Percentiles rank a stretch among this genome's conserved stretches.
Conservation (phyloP, 2,329 filamentous ascomycete species). For the Xylariomycetidae sp. region DNA sequence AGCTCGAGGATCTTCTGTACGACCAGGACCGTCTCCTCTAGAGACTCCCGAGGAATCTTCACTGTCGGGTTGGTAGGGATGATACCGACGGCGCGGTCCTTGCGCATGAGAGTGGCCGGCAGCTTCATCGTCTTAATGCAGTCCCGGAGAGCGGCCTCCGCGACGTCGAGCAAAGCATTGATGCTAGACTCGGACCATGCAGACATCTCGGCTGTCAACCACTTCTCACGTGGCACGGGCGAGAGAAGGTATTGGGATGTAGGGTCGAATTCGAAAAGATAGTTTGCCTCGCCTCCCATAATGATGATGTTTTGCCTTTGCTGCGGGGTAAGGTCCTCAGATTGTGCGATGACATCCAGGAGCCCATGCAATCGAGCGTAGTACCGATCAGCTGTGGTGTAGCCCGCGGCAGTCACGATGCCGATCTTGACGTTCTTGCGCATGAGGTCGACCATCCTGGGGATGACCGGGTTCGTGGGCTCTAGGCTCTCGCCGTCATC, state of each 20-base stretch:
- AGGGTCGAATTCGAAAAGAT: slow-evolving; percentile 76
- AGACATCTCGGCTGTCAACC: slow-evolving; percentile 76
- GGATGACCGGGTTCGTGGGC: slow-evolving; percentile 71
- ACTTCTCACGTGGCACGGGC: slow-evolving; percentile 60
- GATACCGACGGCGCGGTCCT: slow-evolving; percentile 81
- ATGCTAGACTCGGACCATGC: slow-evolving; percentile 76
- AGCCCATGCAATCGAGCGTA: slow-evolving; percentile 83
- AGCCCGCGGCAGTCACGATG: slow-evolving; percentile 95
- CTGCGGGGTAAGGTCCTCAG: slow-evolving; percentile 52
- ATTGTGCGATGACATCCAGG: slow-evolving; percentile 67
- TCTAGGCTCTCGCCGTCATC: slow-evolving; percentile 80
- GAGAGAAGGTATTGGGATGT: slow-evolving; percentile 62
- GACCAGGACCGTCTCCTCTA: slow-evolving; percentile 93
- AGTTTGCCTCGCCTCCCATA: slow-evolving; percentile 95
- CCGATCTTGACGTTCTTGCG: slow-evolving; percentile 76
- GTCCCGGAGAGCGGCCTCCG: slow-evolving; percentile 76
- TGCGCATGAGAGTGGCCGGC: slow-evolving; percentile 75
- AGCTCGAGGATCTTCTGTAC: slow-evolving; percentile 90
- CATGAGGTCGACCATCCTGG: slow-evolving; percentile 64
- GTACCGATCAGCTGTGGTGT: slow-evolving; percentile 82
- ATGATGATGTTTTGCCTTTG: slow-evolving; percentile 80
- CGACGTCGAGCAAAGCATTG: slow-evolving; percentile 75
- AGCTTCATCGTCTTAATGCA: slow-evolving; percentile 77
- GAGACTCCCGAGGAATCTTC: slow-evolving; percentile 76
- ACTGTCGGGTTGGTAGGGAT: slow-evolving; percentile 58